Base-by-base conservation (phyloP, 2,329 filamentous ascomycete species). In the Camptophora hylomeconis region DNA sequence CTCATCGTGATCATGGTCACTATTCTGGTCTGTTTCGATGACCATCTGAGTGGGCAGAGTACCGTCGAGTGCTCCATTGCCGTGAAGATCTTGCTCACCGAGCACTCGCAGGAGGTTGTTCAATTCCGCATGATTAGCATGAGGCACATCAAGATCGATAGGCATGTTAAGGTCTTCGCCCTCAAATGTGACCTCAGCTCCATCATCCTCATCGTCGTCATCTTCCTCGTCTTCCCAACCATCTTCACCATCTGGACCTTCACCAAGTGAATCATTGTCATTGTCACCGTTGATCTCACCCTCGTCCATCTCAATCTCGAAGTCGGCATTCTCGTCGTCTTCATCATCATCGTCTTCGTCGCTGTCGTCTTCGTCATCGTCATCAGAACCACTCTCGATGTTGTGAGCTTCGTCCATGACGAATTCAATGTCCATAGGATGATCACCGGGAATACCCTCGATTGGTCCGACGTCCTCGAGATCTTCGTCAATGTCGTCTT, bases 401-500 rank as follows among this genome's bases (percentile, higher is more conserved):
- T 70, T 64, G 2, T 63, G 66, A 17, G 72, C 72, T 7, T 74
- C 72, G 19, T 72, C 69, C 63, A 94, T 80, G 37, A 92, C 81
- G 42, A 95, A 80, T 59, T 93, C 86, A 28, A 94, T 80, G 20
- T 81, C 75, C 54, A 73, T 65, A 14, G 57, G 60, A n/a, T 61
- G 55, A 43, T 75, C 71, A 9, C 71, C 72, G 20, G 69, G 61
- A 21, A 75, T 54, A 32, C 72, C 72, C 60, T 76, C 72, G 27
- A 76, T 69, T 7, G 64, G 64, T 5, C 84, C 42, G 28, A 84
- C 67, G 16, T 80, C 80, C 33, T 92, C 82, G 38, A 80, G 67
- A 36, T 92, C 82, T 26, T 86, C 67, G 17, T 81, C 80, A 33
- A 89, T 82, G 38, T 80, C 67, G 35, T 92, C 82, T 34, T 89